These are phyloP conservation scores for Phytophthora pini DNA, from an alignment of 352 stramenopile species.

Conservation along the genomic window DNA sequence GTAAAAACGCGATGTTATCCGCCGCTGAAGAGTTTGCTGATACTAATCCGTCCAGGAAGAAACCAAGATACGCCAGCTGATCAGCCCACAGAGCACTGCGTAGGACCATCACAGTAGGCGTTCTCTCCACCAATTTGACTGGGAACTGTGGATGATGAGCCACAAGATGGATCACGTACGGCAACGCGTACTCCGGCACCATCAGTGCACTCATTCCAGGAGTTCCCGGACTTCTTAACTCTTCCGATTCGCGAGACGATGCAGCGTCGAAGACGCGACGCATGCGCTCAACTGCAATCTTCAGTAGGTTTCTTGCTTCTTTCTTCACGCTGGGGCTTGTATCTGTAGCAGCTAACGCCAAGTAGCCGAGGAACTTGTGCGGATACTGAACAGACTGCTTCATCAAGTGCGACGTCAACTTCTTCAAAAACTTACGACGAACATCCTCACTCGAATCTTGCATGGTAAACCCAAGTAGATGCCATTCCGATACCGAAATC, in stretches of 20 bases:
- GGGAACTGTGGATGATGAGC: constrained; percentile 79
- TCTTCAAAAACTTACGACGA: constrained; percentile 74
- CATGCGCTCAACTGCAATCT: constrained; percentile 72
- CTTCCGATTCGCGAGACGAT: constrained; percentile 30
- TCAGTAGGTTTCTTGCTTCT: constrained; percentile 52
- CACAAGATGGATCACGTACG: constrained; percentile 86
- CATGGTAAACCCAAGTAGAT: constrained; percentile 77
- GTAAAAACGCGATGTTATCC: constrained; percentile 88
- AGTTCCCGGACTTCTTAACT: constrained; percentile 20
- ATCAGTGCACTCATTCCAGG: constrained; percentile 57
- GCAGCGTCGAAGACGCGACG: constrained; percentile 74
- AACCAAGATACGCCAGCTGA: constrained; percentile 62
- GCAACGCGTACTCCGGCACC: constrained; percentile 83
- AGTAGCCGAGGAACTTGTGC: constrained; percentile 86
- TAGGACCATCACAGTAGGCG: constrained; percentile 28
- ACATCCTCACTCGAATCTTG: constrained; percentile 82
- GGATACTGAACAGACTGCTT: constrained; percentile 63
- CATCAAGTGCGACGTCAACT: constrained; percentile 74
- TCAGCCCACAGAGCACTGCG: constrained; percentile 62
- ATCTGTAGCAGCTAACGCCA: constrained; percentile 74
- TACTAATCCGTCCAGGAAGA: constrained; percentile 81
- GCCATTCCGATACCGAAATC: constrained; percentile 70
- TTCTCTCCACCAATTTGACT: constrained; percentile 41
- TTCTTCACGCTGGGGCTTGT: constrained; percentile 61
- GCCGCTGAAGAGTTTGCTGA: constrained; percentile 52